Base-by-base conservation (phyloP, 805 yeast species). In the Candida germanica region DNA sequence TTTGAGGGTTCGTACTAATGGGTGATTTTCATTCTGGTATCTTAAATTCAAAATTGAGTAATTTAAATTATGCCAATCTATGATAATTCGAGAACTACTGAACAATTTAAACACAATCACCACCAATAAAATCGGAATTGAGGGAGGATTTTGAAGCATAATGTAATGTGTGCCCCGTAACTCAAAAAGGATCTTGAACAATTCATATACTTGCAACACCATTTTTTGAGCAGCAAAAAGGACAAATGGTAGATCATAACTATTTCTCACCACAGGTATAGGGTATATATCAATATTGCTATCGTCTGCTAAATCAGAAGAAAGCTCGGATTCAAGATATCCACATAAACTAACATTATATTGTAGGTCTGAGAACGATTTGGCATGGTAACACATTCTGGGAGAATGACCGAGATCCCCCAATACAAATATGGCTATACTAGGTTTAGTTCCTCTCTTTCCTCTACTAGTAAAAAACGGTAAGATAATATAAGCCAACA, bases 351-450 rank as follows among this genome's bases (percentile, higher is more conserved):
- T 86, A 3, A 93, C 98, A 30, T 69, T 66, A 57, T 80, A 83
- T 0, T 88, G 93, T 12, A 65, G 59, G 21, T 69, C 58, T n/a
- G 83, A 73, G 48, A 93, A 79, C 36, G 91, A 82, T 39, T 70
- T 62, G 0, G 95, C 95, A 56, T 93, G 98, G 59, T 91, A 85
- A 47, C 82, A 74, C 84, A 91, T 93, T 41, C 98, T 70, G 5
- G 98, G 98, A 0, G 97, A 89, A 53, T 88, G 95, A 10, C 96
- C 96, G 36, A 93, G 54, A 54, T 91, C 98, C 2, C 98, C 98
- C 13, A 93, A 64, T 2, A 93, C 98, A 44, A 87, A 73, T 13
- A 93, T 78, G 7, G 84, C 71, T 5, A 87, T 79, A 35, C 87
- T 74, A 43, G 70, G 77, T 48, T 54, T 15, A 1, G 47, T 29